A percentile compares a stretch with the other conserved stretches of the same genome.
Evolutionary conservation across 768 basidiomycete species (phyloP).

Genomic region (Epithele typhae): DNA sequence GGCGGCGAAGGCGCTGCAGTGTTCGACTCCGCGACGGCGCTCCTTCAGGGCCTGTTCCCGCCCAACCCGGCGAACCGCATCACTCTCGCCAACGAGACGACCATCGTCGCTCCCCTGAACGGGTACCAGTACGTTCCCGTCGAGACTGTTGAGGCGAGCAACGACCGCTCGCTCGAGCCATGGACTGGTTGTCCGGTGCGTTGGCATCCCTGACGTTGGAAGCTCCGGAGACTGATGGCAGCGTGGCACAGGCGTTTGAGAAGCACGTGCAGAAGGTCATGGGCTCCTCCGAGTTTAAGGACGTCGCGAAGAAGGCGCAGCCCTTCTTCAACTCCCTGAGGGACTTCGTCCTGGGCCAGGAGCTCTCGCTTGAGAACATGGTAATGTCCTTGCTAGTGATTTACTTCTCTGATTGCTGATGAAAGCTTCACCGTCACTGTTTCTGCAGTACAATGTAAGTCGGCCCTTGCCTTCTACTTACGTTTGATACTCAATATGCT

Average conservation of each 20-base stretch:
- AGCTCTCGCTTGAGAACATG: slow-evolving; percentile 62
- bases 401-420: neutral
- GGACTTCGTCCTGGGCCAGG: slow-evolving; percentile 70
- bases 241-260: slow-evolving; percentile 48
- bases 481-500: neutral
- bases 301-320: slow-evolving; percentile 47
- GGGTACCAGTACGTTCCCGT: slow-evolving; percentile 86
- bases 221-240: neutral
- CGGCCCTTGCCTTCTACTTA: neutral
- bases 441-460: slow-evolving; percentile 68
- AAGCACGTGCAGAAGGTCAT: slow-evolving; percentile 61
- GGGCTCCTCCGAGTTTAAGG: slow-evolving; percentile 62
- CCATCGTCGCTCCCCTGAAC: slow-evolving; percentile 65
- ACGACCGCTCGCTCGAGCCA: slow-evolving; percentile 79
- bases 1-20: slow-evolving; percentile 84
- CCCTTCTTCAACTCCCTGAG: slow-evolving; percentile 63
- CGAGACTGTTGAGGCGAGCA: slow-evolving; percentile 81
- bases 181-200: slow-evolving; percentile 63
- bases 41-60: slow-evolving; percentile 84
- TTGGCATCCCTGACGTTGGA: neutral
- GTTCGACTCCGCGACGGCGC: slow-evolving; percentile 80
- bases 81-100: slow-evolving; percentile 72
- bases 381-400: slow-evolving; percentile 45
- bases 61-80: slow-evolving; percentile 72
- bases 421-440: neutral